Conservation (phyloP, 2,329 filamentous ascomycete species). For the Fusarium stilboides region DNA sequence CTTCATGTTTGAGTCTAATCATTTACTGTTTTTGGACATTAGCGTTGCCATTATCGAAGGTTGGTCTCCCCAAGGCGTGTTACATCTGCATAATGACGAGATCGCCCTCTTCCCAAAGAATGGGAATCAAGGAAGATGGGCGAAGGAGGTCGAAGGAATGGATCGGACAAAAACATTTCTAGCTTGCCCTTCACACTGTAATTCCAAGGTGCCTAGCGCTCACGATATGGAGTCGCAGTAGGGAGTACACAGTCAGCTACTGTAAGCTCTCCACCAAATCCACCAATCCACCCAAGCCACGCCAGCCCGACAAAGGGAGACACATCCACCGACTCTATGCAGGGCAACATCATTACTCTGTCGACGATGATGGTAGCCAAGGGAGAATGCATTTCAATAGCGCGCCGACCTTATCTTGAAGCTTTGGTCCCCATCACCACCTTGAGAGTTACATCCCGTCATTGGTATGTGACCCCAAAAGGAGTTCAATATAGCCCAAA, state of each 20-base stretch:
- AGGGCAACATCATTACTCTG: constrained; percentile 34
- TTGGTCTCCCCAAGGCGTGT: constrained; percentile 4
- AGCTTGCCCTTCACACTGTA: constrained; percentile 10
- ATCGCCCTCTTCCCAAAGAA: constrained; percentile 24
- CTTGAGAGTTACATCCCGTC: constrained; percentile 7
- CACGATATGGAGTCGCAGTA: constrained; percentile 6
- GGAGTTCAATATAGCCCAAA: constrained; percentile 3
- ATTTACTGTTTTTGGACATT: constrained; percentile 12
- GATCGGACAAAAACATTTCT: constrained; percentile 9
- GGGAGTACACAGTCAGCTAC: constrained; percentile 27
- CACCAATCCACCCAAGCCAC: constrained; percentile 38
- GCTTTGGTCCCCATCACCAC: constrained; percentile 7
- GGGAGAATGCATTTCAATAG: constrained; percentile 12
- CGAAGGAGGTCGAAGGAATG: constrained; percentile 32
- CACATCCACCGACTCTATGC: constrained; percentile 32
- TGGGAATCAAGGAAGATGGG: constrained; percentile 16
- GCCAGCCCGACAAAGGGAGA: constrained; percentile 30
- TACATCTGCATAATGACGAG: constrained; percentile 41
- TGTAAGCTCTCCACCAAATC: constrained; percentile 23
- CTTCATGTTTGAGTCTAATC: constrained; percentile 7
- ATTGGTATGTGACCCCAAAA: constrained; percentile 29
- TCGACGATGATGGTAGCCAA: constrained; percentile 21
- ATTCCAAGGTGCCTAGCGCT: constrained; percentile 14
- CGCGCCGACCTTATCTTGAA: constrained; percentile 1
- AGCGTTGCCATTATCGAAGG: constrained; percentile 3